Conservation (phyloP, 768 basidiomycete genomes). For the Russula virescens region DNA sequence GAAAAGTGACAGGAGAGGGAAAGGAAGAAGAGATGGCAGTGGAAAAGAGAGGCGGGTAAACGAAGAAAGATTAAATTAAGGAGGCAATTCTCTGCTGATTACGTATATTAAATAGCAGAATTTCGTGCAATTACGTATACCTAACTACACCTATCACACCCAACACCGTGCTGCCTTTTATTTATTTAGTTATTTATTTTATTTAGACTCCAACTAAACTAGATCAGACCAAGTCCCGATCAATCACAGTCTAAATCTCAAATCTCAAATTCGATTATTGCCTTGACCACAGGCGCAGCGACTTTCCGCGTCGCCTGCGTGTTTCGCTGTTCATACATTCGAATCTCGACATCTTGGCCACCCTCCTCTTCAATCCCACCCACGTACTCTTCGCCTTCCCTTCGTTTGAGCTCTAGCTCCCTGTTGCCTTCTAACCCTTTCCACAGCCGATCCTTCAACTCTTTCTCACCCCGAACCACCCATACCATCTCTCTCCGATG, state of each 20-base stretch:
- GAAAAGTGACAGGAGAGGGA: background rate
- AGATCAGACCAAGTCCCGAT: too few species aligned
- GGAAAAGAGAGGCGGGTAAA: constrained; percentile 1
- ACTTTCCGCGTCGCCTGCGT: constrained; percentile 19
- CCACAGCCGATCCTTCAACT: constrained; percentile 47
- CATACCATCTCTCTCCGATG: constrained; percentile 63
- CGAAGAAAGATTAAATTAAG: constrained; percentile 7
- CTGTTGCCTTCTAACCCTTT: constrained; percentile 51
- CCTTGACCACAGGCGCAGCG: constrained; percentile 16
- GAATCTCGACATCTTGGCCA: constrained; percentile 16
- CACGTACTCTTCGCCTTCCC: constrained; percentile 27
- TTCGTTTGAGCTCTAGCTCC: constrained; percentile 47
- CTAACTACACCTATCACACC: background rate
- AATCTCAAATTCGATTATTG: background rate
- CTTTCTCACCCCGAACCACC: constrained; percentile 44
- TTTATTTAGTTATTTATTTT: background rate
- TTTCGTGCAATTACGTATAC: constrained; percentile 1
- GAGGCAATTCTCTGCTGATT: constrained; percentile 1
- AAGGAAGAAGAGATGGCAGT: background rate
- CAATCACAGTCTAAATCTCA: too few species aligned
- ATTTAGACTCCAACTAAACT: background rate
- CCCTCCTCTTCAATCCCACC: constrained; percentile 30
- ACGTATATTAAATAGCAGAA: constrained; percentile 1
- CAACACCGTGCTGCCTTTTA: too few species aligned
- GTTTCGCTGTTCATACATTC: constrained; percentile 21